These are phyloP conservation scores for Paecilomyces sp. DNA, from an alignment of 2,329 filamentous ascomycete species.

Conservation along the genomic window DNA sequence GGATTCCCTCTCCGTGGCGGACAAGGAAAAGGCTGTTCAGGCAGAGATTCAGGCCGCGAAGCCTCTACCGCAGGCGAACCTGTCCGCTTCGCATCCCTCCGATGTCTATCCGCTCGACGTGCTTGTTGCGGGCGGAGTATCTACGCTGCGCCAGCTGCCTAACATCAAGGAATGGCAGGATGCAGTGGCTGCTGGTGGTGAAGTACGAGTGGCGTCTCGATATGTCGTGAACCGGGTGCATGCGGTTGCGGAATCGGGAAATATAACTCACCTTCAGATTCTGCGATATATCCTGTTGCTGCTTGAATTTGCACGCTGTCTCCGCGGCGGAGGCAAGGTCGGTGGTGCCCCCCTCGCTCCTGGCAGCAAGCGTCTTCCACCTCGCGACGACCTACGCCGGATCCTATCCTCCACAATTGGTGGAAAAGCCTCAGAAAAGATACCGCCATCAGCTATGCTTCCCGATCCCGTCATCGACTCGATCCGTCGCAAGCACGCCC, in stretches of 20 bases:
- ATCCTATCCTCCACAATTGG: constrained; percentile 25
- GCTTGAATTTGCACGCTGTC: constrained; percentile 32
- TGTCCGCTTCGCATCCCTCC: constrained; percentile 34
- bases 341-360: constrained; percentile 17
- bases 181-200: constrained; percentile 25
- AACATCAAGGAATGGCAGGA: constrained; percentile 36
- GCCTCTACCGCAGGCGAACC: constrained; percentile 37
- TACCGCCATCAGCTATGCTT: constrained; percentile 15
- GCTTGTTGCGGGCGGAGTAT: constrained; percentile 34
- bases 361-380: constrained; percentile 33
- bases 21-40: constrained; percentile 28
- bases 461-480: constrained; percentile 34
- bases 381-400: constrained; percentile 32
- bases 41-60: constrained; percentile 40
- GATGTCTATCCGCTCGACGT: constrained; percentile 39
- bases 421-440: constrained; percentile 10
- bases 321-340: constrained; percentile 18
- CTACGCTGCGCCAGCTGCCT: constrained; percentile 36
- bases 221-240: constrained; percentile 39
- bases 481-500: constrained; percentile 35
- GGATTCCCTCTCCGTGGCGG: constrained; percentile 21
- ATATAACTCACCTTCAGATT: constrained; percentile 35
- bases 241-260: constrained; percentile 29
- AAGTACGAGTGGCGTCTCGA: constrained; percentile 33
- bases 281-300: constrained; percentile 40